Evolutionary conservation across 2,329 filamentous ascomycete genomes (phyloP).

Genomic region (Orbilia blumenaviensis): DNA sequence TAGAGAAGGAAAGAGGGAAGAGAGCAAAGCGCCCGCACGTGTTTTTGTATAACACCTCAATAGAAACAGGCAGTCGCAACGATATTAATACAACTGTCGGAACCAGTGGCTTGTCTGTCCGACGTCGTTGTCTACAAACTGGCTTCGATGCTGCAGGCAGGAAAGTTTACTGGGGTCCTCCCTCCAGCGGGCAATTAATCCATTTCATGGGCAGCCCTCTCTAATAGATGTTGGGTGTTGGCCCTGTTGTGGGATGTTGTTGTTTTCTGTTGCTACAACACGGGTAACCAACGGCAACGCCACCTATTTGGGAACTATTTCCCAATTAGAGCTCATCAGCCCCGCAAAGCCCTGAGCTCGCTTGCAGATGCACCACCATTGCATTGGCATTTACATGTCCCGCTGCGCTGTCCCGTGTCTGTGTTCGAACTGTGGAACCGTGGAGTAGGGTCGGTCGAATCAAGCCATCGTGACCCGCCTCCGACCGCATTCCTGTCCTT

Average conservation of each 20-base stretch:
- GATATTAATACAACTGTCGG: constrained; percentile 11
- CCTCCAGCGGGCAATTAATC: constrained; percentile 1
- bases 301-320: background rate
- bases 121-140: too few species aligned
- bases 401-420: constrained; percentile 7
- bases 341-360: constrained; percentile 12
- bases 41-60: constrained; percentile 9
- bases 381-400: too few species aligned
- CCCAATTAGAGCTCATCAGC: constrained; percentile 6
- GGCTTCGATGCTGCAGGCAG: background rate
- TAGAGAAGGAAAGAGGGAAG: background rate
- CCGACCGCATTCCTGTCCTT: background rate
- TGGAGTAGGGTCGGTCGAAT: too few species aligned
- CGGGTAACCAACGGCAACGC: constrained; percentile 16
- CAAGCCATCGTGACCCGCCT: background rate
- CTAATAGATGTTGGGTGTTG: background rate
- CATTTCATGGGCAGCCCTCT: background rate
- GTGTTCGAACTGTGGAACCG: too few species aligned
- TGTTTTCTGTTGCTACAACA: constrained; percentile 5
- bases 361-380: constrained; percentile 1
- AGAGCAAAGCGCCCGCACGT: constrained; percentile 4
- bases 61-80: constrained; percentile 5
- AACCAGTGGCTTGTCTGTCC: background rate
- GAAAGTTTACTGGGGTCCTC: constrained; percentile 15
- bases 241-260: constrained; percentile 3